Percentiles rank a stretch among this genome's conserved stretches.
Conservation (phyloP, 2,329 filamentous ascomycete species). For the Phaeophleospora eucalypticola region DNA sequence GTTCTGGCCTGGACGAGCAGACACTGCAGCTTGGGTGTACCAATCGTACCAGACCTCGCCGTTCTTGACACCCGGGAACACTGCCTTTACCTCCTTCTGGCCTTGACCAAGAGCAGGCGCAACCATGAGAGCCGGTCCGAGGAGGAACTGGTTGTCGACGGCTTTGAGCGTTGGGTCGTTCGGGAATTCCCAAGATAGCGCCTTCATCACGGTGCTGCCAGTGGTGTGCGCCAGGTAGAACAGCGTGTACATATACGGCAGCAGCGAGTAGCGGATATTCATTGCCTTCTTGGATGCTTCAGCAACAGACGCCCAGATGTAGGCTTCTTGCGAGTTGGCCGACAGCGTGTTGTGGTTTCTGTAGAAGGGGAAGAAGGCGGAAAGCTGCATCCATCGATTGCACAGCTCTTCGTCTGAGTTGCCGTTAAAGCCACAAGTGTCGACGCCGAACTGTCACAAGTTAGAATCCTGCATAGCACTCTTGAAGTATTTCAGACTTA, state of each 20-base stretch:
- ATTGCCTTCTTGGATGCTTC: slow-evolving; percentile 64
- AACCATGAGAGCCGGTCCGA: slow-evolving; percentile 63
- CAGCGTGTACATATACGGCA: slow-evolving; percentile 74
- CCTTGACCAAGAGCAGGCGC: slow-evolving; percentile 64
- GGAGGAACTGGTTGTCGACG: slow-evolving; percentile 68
- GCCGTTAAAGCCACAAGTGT: slow-evolving; percentile 66
- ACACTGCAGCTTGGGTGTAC: slow-evolving; percentile 62
- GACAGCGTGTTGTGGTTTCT: slow-evolving; percentile 67
- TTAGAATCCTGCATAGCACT: not conserved
- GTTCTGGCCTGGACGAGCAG: slow-evolving; percentile 52
- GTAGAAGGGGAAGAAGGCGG: slow-evolving; percentile 74
- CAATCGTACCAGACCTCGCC: slow-evolving; percentile 72
- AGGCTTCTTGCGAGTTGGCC: slow-evolving; percentile 65
- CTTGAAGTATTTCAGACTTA: slow-evolving; percentile 13
- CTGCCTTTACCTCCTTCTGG: slow-evolving; percentile 58
- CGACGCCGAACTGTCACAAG: slow-evolving; percentile 57
- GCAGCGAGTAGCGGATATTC: slow-evolving; percentile 63
- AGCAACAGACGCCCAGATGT: slow-evolving; percentile 62
- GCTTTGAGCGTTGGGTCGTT: slow-evolving; percentile 63
- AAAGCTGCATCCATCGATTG: slow-evolving; percentile 68
- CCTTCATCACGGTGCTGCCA: slow-evolving; percentile 68
- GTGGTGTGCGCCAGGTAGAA: slow-evolving; percentile 63
- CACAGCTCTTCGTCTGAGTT: slow-evolving; percentile 68
- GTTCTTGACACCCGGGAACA: slow-evolving; percentile 63
- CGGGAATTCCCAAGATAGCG: slow-evolving; percentile 70